Percentiles rank a stretch among this genome's conserved stretches.
Conservation (phyloP, 2,329 filamentous ascomycete genomes). For the Sporothrix inflata region DNA sequence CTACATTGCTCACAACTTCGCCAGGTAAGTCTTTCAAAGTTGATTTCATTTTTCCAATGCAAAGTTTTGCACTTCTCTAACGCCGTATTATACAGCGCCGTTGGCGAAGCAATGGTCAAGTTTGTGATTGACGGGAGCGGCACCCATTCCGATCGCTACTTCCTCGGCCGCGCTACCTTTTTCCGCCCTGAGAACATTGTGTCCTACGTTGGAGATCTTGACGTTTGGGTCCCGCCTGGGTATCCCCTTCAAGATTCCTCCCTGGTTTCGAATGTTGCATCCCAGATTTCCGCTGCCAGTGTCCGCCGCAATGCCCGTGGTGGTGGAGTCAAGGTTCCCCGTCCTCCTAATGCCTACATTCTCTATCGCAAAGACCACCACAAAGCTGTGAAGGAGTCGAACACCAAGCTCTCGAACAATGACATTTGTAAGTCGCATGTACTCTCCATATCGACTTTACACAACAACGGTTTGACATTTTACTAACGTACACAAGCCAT, state of each 20-base stretch:
- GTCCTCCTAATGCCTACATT: slow-evolving; percentile 50
- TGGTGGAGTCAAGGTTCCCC: slow-evolving; percentile 38
- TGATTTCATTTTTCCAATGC: background rate
- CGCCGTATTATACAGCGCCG: background rate
- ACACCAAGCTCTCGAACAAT: slow-evolving; percentile 47
- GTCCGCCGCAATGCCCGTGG: slow-evolving; percentile 6
- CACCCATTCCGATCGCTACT: slow-evolving; percentile 30
- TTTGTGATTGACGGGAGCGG: slow-evolving; percentile 33
- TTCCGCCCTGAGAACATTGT: slow-evolving; percentile 29
- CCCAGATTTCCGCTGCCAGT: background rate
- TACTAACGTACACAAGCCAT: slow-evolving; percentile 40
- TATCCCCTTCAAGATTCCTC: background rate
- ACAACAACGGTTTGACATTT: background rate
- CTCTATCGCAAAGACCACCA: slow-evolving; percentile 48
- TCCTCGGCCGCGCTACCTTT: slow-evolving; percentile 27
- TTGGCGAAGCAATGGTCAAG: slow-evolving; percentile 29
- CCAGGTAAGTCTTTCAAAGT: slow-evolving; percentile 3
- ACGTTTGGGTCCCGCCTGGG: slow-evolving; percentile 31
- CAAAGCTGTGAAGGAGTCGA: slow-evolving; percentile 40
- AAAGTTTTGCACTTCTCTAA: background rate
- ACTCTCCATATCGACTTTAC: background rate
- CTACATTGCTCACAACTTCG: slow-evolving; percentile 31
- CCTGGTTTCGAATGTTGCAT: background rate
- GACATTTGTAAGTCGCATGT: slow-evolving; percentile 47
- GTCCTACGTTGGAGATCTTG: slow-evolving; percentile 22